Base-by-base conservation (phyloP, 164 flowering plant genomes). In the Vitis amurensis region DNA sequence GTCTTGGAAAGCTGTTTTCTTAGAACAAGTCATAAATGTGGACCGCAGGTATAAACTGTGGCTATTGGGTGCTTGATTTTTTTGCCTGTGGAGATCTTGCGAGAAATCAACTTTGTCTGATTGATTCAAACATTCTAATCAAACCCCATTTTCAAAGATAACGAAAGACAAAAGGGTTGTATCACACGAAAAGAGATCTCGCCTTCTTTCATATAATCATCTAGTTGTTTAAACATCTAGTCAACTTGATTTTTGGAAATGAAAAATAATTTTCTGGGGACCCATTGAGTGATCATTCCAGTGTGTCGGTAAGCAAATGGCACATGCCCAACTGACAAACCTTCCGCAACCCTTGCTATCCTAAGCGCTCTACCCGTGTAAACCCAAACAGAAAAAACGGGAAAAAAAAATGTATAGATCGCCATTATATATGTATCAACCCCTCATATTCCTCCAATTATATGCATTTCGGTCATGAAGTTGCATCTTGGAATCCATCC, bases 401-500 rank as follows among this genome's bases (percentile, higher is more conserved):
- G 31, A 4, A 29, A 30, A 23, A 23, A 23, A 60, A 3, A 60
- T 1, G 50, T 49, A 37, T 44, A 15, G 11, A 37, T 15, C 10
- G 49, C 17, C 13, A 37, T 61, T 31, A 5, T n/a, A 13, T 61
- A 12, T 44, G 47, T 8, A 15, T 4, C 19, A 13, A 48, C 15
- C 10, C 48, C 23, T 37, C 44, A 37, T 37, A 15, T 48, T 50
- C 50, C 31, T 31, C 11, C 1, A 23, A 23, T 19, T 37, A 37
- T 37, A 37, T 6, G 7, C 44, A 37, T 61, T 73, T 51, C 30
- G 30, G 2, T 27, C 52, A 48, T 51, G 52, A 60, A n/a, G 65
- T 53, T 51, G 19, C 65, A 31, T 15, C 60, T 60, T 13, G 23
- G 63, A 67, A 53, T 9, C 48, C 59, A 59, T 48, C 64, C 50